Evolutionary conservation across 345 rosid species (phyloP), one percentile per base, ranked within the genome.

Genomic region (Salix udensis): DNA sequence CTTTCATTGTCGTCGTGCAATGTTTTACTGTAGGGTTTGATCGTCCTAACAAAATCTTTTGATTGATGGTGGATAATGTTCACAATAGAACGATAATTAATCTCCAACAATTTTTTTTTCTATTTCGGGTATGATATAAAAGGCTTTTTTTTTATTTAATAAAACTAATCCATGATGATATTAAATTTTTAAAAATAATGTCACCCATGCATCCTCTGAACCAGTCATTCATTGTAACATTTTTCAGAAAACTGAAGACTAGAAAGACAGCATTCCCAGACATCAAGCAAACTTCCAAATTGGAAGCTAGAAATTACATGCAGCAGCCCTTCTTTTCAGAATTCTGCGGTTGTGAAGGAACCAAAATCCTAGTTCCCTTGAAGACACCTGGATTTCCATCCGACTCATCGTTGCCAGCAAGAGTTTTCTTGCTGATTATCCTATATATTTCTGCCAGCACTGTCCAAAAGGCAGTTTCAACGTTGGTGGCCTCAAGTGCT

Each of bases 401-500:
- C 2, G 30, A 68, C 44, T 86, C 91, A 6, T 88, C 92, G 36
- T 84, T 84, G 3, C 88, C 92, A 7, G 88, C 71, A 31, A 92
- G 83, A 15, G 91, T 74, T 81, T 91, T 92, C 89, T 92, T 92
- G 88, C 95, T 79, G 71, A 91, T 89, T 76, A 91, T 86, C 75
- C 88, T 79, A 36, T 91, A 92, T 24, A 91, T 92, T 87, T 92
- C 95, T 7, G 95, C 84, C 74, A 92, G 71, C 30, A 89, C 84
- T 0, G 95, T 89, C 52, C 91, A 75, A 78, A 92, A 92, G 12
- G 97, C 93, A 1, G 92, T 81, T 78, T 91, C 97, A 2, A 92
- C 95, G 13, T 92, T 92, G 13, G 97, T 92, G 46, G 95, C 85
- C 82, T 92, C 95, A 0, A 91, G 90, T 18, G 97, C 92, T 5